Evolutionary conservation across 805 yeast genomes (phyloP), one percentile per base, ranked within the genome.

Genomic region (Priceomyces haplophilus): DNA sequence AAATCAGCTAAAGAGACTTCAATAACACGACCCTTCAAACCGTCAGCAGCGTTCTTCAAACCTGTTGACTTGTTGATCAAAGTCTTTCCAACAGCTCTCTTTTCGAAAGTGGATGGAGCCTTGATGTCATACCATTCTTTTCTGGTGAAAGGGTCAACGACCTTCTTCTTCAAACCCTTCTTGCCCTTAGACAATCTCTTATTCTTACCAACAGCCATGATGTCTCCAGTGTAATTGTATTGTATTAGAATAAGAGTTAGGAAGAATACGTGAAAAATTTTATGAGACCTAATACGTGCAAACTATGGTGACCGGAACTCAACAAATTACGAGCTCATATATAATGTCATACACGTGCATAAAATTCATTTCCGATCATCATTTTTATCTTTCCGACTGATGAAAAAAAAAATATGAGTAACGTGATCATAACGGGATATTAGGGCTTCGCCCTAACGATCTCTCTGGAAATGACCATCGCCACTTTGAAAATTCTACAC

Each of bases 151-250:
- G 97, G 96, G 82, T 89, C 97, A 59, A 88, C 93, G 70, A 85
- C 89, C 83, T 83, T 89, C 95, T 89, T 90, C 95, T 90, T 89
- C 75, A 87, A 76, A 67, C 96, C 96, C 78, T 89, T 89, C 88
- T 83, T 83, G 67, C 88, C 89, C 68, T 75, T 74, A 65, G 80
- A 76, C 64, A 83, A 79, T 78, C 88, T 84, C 83, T 85, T 85
- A 75, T 85, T 85, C 80, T 85, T 85, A 66, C 91, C 91, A 69
- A 84, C 88, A 79, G 86, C 88, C 87, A 82, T 80, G 45, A 49
- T 61, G 45, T 45, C 35, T 36, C 24, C 20, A 25, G 29, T 36
- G 13, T 23, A 7, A 30, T 36, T 36, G 31, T 36, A 23, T n/a
- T 4, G 19, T n/a, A 23, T 18, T 7, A 18, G 24, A 36, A 11